Conservation (phyloP, 2,329 filamentous ascomycete genomes). For the Paecilomyces niveus region DNA sequence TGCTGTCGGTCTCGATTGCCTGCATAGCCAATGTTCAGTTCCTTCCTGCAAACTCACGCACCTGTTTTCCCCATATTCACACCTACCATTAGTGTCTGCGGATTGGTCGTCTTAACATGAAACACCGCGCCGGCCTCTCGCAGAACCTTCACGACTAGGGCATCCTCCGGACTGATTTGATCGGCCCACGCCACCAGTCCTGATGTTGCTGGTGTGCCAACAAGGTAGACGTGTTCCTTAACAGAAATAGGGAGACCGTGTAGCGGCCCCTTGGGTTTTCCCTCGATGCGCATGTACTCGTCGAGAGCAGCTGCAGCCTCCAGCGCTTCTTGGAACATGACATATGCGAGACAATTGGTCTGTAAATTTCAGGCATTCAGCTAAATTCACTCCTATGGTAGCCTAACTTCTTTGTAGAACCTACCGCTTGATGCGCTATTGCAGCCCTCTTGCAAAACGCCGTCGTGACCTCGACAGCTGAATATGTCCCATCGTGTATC, state of each 20-base stretch:
- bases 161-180: slow-evolving; percentile 2
- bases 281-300: slow-evolving; percentile 11
- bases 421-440: slow-evolving; percentile 18
- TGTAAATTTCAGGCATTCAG: neutral
- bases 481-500: slow-evolving; percentile 1
- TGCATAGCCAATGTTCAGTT: neutral
- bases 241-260: slow-evolving; percentile 48
- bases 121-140: slow-evolving; percentile 21
- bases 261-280: slow-evolving; percentile 37
- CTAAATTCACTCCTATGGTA: neutral
- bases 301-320: slow-evolving; percentile 13
- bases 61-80: neutral
- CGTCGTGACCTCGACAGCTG: slow-evolving; percentile 3
- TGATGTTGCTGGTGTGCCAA: slow-evolving; percentile 48
- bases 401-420: neutral
- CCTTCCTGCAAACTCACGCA: neutral
- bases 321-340: slow-evolving; percentile 16
- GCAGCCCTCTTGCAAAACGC: slow-evolving; percentile 43
- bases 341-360: slow-evolving; percentile 17
- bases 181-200: slow-evolving; percentile 25
- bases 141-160: slow-evolving; percentile 9
- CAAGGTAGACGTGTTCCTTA: slow-evolving; percentile 55
- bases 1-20: slow-evolving; percentile 20
- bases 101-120: slow-evolving; percentile 25
- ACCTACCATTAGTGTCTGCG: slow-evolving; percentile 17